Conservation (phyloP, 2,329 filamentous ascomycete species). For the Cladophialophora bantiana region DNA sequence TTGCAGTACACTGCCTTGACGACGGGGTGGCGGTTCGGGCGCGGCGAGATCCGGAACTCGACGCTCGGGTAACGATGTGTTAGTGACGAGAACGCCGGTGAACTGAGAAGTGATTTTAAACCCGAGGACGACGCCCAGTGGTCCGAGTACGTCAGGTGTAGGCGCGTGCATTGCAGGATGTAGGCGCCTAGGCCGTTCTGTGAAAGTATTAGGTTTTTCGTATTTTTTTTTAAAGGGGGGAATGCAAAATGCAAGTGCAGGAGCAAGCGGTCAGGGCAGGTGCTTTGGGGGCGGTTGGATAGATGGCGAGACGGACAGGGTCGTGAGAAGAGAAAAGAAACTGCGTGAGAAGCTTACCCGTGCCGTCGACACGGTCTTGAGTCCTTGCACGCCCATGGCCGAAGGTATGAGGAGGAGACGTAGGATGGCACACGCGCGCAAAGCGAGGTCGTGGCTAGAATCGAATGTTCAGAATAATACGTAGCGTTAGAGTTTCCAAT, state of each 20-base stretch:
- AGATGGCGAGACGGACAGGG: neutral
- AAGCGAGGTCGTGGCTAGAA: neutral
- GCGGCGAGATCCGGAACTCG: slow-evolving; percentile 89
- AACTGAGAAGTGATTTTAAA: slow-evolving; percentile 74
- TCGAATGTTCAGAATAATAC: neutral
- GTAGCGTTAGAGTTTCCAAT: neutral
- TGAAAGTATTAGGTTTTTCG: neutral
- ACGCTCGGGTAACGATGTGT: slow-evolving; percentile 82
- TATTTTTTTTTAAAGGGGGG: too few species aligned
- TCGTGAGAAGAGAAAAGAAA: slow-evolving; percentile 4
- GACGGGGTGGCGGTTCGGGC: slow-evolving; percentile 87
- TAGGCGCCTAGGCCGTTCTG: slow-evolving; percentile 97
- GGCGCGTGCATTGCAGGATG: slow-evolving; percentile 93
- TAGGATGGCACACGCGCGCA: neutral
- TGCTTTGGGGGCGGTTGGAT: neutral
- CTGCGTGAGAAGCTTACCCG: slow-evolving; percentile 55
- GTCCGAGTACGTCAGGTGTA: slow-evolving; percentile 98
- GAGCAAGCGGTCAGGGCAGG: too few species aligned
- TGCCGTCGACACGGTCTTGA: slow-evolving; percentile 62
- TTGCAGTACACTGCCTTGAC: slow-evolving; percentile 93
- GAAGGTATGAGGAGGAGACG: neutral
- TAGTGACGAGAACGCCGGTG: slow-evolving; percentile 72
- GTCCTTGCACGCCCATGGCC: slow-evolving; percentile 54
- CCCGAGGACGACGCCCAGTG: slow-evolving; percentile 90
- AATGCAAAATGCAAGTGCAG: too few species aligned